Evolutionary conservation across 169 alveolate species (phyloP).

Genomic region (Amoebophrya sp.): DNA sequence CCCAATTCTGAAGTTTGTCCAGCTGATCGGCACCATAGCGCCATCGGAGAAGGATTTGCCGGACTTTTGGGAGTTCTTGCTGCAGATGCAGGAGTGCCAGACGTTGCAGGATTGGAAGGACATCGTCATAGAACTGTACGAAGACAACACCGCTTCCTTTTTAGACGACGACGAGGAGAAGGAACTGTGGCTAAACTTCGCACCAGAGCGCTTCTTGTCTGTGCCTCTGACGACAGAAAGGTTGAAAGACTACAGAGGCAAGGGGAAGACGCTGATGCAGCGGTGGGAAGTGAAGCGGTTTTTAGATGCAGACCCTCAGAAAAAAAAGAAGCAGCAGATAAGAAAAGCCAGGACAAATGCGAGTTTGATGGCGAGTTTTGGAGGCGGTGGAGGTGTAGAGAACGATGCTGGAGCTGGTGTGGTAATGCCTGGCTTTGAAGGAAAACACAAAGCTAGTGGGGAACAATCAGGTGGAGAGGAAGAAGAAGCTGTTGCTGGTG

Average conservation of each 20-base stretch:
- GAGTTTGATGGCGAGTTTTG: no score
- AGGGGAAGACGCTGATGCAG: background rate
- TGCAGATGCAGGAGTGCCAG: background rate
- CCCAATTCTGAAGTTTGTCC: background rate
- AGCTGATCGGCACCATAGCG: background rate
- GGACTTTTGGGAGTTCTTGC: background rate
- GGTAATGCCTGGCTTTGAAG: no score
- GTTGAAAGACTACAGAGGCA: background rate
- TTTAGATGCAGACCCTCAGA: no score
- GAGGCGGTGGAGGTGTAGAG: no score
- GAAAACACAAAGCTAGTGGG: background rate
- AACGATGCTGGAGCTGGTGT: no score
- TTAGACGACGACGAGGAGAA: background rate
- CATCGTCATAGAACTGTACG: no score
- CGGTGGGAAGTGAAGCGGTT: background rate
- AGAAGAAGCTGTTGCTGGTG: no score
- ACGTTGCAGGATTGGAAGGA: background rate
- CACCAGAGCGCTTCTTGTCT: background rate
- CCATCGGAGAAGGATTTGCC: background rate
- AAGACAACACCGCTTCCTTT: background rate
- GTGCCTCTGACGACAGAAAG: background rate
- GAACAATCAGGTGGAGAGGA: background rate
- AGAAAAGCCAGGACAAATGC: no score
- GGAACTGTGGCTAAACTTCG: no score
- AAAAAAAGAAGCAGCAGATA: no score